These are phyloP conservation scores for Picea abies DNA, from an alignment of 83 land plant species.

Conservation along the genomic window DNA sequence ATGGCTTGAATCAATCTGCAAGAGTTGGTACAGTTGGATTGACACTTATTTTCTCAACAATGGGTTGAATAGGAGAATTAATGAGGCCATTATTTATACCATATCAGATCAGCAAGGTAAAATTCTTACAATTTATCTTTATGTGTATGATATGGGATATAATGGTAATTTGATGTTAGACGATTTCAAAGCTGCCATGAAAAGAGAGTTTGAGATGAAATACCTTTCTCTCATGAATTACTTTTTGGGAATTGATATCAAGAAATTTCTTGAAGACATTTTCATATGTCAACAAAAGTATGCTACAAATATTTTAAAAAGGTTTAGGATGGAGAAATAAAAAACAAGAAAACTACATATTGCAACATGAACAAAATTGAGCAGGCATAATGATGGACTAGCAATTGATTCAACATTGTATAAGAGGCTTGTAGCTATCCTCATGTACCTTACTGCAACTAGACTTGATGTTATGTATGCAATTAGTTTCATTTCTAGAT, in stretches of 20 bases:
- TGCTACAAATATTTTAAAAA: constrained; percentile 14
- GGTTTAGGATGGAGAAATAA: constrained; percentile 21
- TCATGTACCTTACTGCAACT: constrained; percentile 13
- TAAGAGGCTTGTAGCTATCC: neutral
- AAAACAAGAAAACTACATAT: constrained; percentile 14
- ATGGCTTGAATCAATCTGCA: too few species aligned
- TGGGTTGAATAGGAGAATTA: too few species aligned
- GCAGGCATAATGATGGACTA: constrained; percentile 7
- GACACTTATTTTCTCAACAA: too few species aligned
- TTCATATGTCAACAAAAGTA: constrained; percentile 26
- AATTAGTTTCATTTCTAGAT: neutral
- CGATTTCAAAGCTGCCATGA: neutral
- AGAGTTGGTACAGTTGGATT: too few species aligned
- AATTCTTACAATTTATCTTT: too few species aligned
- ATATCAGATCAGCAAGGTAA: too few species aligned
- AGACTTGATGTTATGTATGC: constrained; percentile 19
- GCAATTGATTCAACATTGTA: neutral
- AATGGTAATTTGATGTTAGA: too few species aligned
- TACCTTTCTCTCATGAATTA: constrained; percentile 18
- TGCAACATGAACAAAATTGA: neutral
- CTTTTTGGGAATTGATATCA: constrained; percentile 28
- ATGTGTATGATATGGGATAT: too few species aligned
- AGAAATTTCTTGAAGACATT: neutral
- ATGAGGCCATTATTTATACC: too few species aligned
- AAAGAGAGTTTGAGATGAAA: constrained; percentile 32